These are phyloP conservation scores for Jasminum sambac DNA, from an alignment of 257 asterid species.

Conservation along the genomic window DNA sequence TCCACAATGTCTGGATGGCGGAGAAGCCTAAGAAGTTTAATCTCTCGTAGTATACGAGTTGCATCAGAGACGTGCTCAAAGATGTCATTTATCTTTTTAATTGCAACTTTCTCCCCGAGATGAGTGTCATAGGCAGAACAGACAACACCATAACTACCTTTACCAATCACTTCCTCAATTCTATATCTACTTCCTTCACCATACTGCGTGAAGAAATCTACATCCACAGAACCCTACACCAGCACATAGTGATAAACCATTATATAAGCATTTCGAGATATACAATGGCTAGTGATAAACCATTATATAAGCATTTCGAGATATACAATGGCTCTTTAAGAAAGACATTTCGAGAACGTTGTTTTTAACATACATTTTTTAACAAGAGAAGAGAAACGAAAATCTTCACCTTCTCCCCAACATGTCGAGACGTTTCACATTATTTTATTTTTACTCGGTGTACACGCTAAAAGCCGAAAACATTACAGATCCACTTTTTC, in stretches of 20 bases:
- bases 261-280: slow-evolving; percentile 6
- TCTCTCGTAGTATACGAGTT: slow-evolving; percentile 91
- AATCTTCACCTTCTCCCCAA: too few relatives aligned
- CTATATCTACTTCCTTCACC: slow-evolving; percentile 90
- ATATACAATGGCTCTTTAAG: background rate
- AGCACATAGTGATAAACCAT: slow-evolving; percentile 13
- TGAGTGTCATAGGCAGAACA: slow-evolving; percentile 94
- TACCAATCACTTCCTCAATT: slow-evolving; percentile 91
- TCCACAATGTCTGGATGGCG: slow-evolving; percentile 94
- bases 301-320: slow-evolving; percentile 8
- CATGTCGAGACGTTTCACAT: background rate
- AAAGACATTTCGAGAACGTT: background rate
- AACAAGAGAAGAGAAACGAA: too few relatives aligned
- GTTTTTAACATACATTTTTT: background rate
- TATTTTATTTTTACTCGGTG: background rate
- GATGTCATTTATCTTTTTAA: slow-evolving; percentile 86
- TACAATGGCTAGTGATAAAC: background rate
- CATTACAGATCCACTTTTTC: background rate
- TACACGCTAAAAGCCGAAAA: background rate
- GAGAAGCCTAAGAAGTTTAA: slow-evolving; percentile 90
- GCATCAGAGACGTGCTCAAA: slow-evolving; percentile 94
- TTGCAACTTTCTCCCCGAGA: slow-evolving; percentile 88
- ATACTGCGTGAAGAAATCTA: slow-evolving; percentile 89
- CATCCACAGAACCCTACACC: slow-evolving; percentile 62
- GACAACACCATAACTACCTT: slow-evolving; percentile 92